Conservation (phyloP, 441 rosid genomes). For the Cnidoscolus chayamansa region DNA sequence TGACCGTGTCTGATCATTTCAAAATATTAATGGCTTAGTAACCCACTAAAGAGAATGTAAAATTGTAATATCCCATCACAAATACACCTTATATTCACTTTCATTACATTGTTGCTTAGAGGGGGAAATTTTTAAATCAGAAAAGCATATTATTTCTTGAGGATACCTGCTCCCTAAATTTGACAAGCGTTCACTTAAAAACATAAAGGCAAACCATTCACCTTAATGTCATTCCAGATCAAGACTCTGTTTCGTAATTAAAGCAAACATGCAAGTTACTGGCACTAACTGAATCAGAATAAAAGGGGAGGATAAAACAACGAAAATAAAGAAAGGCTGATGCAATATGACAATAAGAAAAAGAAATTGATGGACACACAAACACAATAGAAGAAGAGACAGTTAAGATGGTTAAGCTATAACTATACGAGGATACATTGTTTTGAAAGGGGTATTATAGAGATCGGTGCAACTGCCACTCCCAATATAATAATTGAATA, state of each 20-base stretch:
- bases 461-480: too few species aligned
- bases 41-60: neutral
- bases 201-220: neutral
- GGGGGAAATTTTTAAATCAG: neutral
- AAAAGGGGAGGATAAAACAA: neutral
- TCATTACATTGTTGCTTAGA: neutral
- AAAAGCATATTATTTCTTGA: neutral
- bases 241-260: neutral
- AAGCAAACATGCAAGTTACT: neutral
- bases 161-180: neutral
- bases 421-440: too few species aligned
- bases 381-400: too few species aligned
- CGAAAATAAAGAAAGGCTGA: neutral
- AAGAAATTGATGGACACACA: too few species aligned
- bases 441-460: too few species aligned
- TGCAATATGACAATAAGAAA: neutral
- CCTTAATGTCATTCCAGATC: neutral
- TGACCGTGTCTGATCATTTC: constrained; percentile 58
- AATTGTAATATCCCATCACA: neutral
- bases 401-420: too few species aligned
- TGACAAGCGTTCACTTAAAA: neutral
- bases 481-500: neutral
- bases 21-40: constrained; percentile 17
- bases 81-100: neutral
- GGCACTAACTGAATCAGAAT: neutral